Evolutionary conservation across 805 yeast species (phyloP), one percentile per base, ranked within the genome.

Genomic region (Metschnikowia proteae): DNA sequence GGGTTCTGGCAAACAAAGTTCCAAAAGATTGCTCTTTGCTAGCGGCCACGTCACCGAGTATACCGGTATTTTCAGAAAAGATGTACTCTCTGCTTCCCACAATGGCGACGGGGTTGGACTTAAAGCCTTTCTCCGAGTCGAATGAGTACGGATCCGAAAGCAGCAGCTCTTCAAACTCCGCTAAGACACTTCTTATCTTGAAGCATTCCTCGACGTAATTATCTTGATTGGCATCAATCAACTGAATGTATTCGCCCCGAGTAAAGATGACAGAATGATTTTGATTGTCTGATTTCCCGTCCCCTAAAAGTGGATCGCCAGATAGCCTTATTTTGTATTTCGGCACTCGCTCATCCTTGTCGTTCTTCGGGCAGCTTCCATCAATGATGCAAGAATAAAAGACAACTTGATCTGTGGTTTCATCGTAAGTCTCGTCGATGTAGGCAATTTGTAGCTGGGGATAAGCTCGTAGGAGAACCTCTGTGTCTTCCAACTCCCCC

Each of bases 1-100:
- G 73, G 25, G 94, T 86, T 75, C 95, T 79, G 9, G 94, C 88
- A 61, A 85, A 86, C 58, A 86, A 71, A 0, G 95, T 86, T 72
- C 95, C 95, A 63, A 86, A 86, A 48, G 94, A 86, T 70, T 86
- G 95, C 74, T 86, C 95, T 66, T 86, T 86, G 70, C 94, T 94
- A 42, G 95, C 95, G 46, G 95, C 95, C 63, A 86, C 86, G 72
- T 86, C 95, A 73, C 94, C 95, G 46, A 86, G 73, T 56, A 86
- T 82, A 68, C 95, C 95, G 52, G 88, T 79, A 72, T 85, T 86
- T 69, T 86, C 94, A 46, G 92, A 85, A 79, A 86, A 86, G 61
- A 86, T 86, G 66, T 86, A 86, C 68, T 86, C 95, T 73, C 95
- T 78, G 30, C 94, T 89, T 70, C 95, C 95, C 54, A 86, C 84